A percentile compares a stretch with the other conserved stretches of the same genome.
Evolutionary conservation across 2,329 filamentous ascomycete species (phyloP).

Genomic region (Nemania diffusa): DNA sequence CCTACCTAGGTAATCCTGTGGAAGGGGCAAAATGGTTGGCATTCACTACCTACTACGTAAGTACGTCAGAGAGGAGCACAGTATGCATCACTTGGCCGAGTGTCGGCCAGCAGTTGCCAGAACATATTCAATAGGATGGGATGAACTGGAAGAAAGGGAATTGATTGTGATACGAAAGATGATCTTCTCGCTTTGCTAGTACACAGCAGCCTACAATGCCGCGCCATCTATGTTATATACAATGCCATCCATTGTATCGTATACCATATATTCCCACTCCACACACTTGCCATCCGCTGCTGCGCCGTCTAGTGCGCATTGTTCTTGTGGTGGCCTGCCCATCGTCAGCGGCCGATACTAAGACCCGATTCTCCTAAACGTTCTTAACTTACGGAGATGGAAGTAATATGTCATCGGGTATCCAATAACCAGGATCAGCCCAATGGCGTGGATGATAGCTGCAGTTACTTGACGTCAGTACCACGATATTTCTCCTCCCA

Average conservation of each 20-base stretch:
- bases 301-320: constrained; percentile 84
- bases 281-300: constrained; percentile 2
- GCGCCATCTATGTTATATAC: constrained; percentile 47
- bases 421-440: constrained; percentile 79
- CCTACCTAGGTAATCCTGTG: too few species aligned
- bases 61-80: neutral
- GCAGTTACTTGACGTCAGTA: constrained; percentile 42
- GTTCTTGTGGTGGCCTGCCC: constrained; percentile 98
- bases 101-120: neutral
- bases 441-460: constrained; percentile 92
- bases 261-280: constrained; percentile 29
- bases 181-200: constrained; percentile 44
- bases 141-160: constrained; percentile 34
- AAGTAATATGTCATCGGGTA: constrained; percentile 99
- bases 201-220: constrained; percentile 41
- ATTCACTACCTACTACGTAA: neutral
- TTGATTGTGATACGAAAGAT: constrained; percentile 27
- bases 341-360: constrained; percentile 18
- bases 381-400: constrained; percentile 85
- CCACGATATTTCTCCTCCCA: neutral
- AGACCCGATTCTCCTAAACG: neutral
- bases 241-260: constrained; percentile 38
- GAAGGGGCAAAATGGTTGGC: too few species aligned
- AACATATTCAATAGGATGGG: neutral
- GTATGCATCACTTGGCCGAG: neutral